Percentiles rank a stretch among this genome's conserved stretches.
These are phyloP conservation scores for Pythium sukuiense DNA, from an alignment of 352 stramenopile genomes.

Conservation along the genomic window DNA sequence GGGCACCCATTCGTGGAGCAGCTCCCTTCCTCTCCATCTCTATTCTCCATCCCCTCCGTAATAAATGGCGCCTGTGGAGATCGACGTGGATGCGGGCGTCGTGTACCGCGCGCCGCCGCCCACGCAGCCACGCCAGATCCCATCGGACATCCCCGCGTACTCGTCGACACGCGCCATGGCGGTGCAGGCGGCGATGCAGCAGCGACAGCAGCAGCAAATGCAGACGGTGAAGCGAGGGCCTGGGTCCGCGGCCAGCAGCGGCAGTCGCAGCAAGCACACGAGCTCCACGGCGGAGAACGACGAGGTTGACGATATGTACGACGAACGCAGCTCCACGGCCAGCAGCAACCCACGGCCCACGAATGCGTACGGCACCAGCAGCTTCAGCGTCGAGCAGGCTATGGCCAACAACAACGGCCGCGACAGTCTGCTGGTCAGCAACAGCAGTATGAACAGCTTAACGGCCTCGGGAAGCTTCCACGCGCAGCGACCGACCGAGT, in stretches of 20 bases:
- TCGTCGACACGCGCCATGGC: slow-evolving; percentile 12
- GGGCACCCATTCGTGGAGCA: background rate
- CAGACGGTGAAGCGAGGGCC: slow-evolving; percentile 15
- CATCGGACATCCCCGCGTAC: background rate
- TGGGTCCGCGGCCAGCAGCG: slow-evolving; percentile 25
- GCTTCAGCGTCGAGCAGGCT: slow-evolving; percentile 68
- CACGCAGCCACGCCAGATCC: slow-evolving; percentile 2
- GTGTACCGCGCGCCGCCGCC: slow-evolving; percentile 7
- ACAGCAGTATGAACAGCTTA: slow-evolving; percentile 15
- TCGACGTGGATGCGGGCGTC: slow-evolving; percentile 10
- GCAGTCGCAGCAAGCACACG: slow-evolving; percentile 32
- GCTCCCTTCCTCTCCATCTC: background rate
- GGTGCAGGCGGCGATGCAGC: slow-evolving; percentile 2
- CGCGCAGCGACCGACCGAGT: slow-evolving; percentile 39
- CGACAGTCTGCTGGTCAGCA: slow-evolving; percentile 42
- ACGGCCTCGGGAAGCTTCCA: slow-evolving; percentile 6
- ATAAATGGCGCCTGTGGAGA: slow-evolving; percentile 10
- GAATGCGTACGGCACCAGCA: slow-evolving; percentile 37
- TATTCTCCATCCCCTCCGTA: background rate
- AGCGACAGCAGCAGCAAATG: background rate
- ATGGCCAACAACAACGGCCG: slow-evolving; percentile 46
- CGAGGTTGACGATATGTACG: slow-evolving; percentile 30
- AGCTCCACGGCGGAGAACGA: slow-evolving; percentile 28
- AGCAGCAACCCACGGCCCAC: slow-evolving; percentile 15
- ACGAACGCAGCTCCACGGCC: slow-evolving; percentile 27